A percentile compares a stretch with the other conserved stretches of the same genome.
Conservation (phyloP, 176 grass and related monocot genomes). For the Areca catechu region DNA sequence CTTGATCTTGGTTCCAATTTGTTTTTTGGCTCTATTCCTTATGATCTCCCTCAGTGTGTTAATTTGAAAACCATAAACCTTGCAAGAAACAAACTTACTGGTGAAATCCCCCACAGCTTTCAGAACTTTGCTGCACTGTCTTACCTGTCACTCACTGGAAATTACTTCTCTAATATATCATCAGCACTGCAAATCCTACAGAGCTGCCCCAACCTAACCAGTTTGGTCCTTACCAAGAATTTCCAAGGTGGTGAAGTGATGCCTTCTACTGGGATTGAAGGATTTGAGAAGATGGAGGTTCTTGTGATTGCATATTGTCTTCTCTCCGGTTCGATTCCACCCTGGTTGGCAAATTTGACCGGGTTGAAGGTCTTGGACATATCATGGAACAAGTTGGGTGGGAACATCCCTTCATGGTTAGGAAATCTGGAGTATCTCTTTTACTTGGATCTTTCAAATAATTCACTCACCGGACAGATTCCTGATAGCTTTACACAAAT, state of each 20-base stretch:
- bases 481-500: slow-evolving; percentile 47
- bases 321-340: slow-evolving; percentile 45
- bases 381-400: slow-evolving; percentile 77
- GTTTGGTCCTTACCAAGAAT: slow-evolving; percentile 77
- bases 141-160: slow-evolving; percentile 69
- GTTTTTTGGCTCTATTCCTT: slow-evolving; percentile 53
- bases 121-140: slow-evolving; percentile 46
- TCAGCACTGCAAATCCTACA: slow-evolving; percentile 70
- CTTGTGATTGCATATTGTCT: slow-evolving; percentile 81
- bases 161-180: slow-evolving; percentile 47
- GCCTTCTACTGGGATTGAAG: slow-evolving; percentile 48
- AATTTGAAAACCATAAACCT: slow-evolving; percentile 72
- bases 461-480: slow-evolving; percentile 63
- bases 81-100: slow-evolving; percentile 55
- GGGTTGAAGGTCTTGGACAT: slow-evolving; percentile 70
- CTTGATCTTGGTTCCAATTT: slow-evolving; percentile 64
- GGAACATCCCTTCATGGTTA: slow-evolving; percentile 48
- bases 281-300: slow-evolving; percentile 65
- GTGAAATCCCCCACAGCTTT: slow-evolving; percentile 59
- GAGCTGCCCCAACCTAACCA: slow-evolving; percentile 48
- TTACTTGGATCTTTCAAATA: slow-evolving; percentile 86
- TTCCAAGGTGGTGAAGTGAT: slow-evolving; percentile 55
- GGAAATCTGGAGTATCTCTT: slow-evolving; percentile 62
- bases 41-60: slow-evolving; percentile 22
- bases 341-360: slow-evolving; percentile 44